A percentile compares a stretch with the other conserved stretches of the same genome.
These are phyloP conservation scores for Erythrophleum ivorense DNA, from an alignment of 331 rosid species.

Conservation along the genomic window DNA sequence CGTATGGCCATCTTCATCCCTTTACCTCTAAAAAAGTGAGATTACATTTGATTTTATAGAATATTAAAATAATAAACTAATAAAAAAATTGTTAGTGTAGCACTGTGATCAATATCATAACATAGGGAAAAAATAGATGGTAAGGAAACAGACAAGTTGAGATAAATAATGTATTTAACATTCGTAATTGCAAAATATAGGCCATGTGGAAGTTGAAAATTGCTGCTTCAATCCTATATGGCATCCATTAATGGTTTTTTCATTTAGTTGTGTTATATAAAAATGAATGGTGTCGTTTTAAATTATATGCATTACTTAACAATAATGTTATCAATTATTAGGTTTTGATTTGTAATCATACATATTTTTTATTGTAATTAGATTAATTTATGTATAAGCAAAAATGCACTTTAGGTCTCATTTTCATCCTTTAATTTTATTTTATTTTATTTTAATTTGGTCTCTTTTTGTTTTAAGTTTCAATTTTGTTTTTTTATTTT, in stretches of 20 bases:
- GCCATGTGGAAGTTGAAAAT: background rate
- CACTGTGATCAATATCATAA: background rate
- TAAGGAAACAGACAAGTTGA: slow-evolving; percentile 17
- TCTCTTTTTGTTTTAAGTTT: too few species aligned
- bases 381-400: too few species aligned
- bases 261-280: background rate
- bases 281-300: background rate
- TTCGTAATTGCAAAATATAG: too few species aligned
- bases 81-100: slow-evolving; percentile 18
- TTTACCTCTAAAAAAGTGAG: slow-evolving; percentile 29
- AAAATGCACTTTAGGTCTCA: too few species aligned
- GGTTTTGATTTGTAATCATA: background rate
- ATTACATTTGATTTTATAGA: slow-evolving; percentile 36
- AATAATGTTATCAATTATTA: background rate
- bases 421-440: too few species aligned
- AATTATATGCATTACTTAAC: background rate
- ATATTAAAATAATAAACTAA: slow-evolving; percentile 18
- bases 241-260: background rate
- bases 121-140: background rate
- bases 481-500: too few species aligned
- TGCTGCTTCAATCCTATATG: background rate
- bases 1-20: background rate
- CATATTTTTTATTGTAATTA: too few species aligned
- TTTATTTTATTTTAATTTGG: too few species aligned
- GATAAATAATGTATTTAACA: background rate